phyloP scores from a whole-genome alignment of 2,329 filamentous ascomycete species.

The Fusarium papillatum region DNA sequence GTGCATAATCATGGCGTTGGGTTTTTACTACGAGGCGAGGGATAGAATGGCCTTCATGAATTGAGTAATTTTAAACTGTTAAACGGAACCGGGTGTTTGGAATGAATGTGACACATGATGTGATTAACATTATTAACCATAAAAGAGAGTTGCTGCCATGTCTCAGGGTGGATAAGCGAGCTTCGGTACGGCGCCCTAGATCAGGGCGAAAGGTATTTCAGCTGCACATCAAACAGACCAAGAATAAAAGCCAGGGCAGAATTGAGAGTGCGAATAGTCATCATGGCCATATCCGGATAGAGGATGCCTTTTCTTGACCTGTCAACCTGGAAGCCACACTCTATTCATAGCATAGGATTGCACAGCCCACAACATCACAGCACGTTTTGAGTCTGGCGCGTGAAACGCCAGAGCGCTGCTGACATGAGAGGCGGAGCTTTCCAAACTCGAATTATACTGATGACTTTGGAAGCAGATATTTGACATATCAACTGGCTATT shows the following conservation, averaged over 20 bases:
- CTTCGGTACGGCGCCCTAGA: not conserved
- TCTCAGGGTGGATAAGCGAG: not conserved
- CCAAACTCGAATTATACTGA: not conserved
- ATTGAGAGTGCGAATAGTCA: not conserved
- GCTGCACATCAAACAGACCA: not conserved
- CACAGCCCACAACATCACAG: not conserved
- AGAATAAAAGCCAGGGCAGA: not conserved
- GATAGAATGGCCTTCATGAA: constrained; percentile 16
- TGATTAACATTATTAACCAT: not conserved
- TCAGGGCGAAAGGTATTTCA: not conserved
- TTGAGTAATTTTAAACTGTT: constrained; percentile 10
- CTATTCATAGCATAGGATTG: not conserved
- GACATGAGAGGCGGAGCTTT: not conserved
- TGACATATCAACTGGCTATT: not conserved
- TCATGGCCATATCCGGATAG: not conserved
- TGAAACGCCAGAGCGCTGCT: not conserved
- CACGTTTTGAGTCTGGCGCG: not conserved
- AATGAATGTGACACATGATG: not conserved
- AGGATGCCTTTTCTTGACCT: not conserved
- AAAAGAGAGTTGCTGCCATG: not conserved
- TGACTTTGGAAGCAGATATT: not conserved
- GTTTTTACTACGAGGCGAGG: constrained; percentile 6
- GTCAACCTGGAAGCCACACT: not conserved
- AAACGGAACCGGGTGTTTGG: not conserved
- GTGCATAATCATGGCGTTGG: constrained; percentile 8